Percentiles rank a stretch among this genome's conserved stretches.
These are phyloP conservation scores for Myochromella boudieri DNA, from an alignment of 768 basidiomycete species.

Conservation along the genomic window DNA sequence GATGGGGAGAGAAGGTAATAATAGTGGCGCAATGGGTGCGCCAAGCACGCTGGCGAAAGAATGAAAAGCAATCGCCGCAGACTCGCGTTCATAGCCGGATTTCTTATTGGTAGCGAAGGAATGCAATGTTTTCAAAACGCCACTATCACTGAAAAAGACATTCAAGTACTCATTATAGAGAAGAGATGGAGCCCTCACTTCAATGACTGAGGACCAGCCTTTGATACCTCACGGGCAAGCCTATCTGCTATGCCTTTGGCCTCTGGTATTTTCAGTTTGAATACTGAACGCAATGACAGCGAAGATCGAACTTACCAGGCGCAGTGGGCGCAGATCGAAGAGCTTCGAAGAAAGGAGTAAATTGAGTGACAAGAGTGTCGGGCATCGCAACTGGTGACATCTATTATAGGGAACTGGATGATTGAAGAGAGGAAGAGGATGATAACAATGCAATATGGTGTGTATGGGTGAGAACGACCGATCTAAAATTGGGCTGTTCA, in stretches of 20 bases:
- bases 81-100: constrained; percentile 87
- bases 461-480: constrained; percentile 6
- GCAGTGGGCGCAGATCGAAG: constrained; percentile 61
- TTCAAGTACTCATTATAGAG: neutral
- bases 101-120: constrained; percentile 79
- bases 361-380: constrained; percentile 39
- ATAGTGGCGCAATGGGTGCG: constrained; percentile 64
- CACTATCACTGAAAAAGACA: constrained; percentile 46
- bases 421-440: no score
- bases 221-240: constrained; percentile 70
- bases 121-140: constrained; percentile 65
- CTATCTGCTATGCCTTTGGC: constrained; percentile 83
- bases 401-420: constrained; percentile 4
- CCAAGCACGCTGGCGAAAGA: constrained; percentile 74
- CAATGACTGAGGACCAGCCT: constrained; percentile 60
- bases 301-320: constrained; percentile 41
- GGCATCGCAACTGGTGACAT: constrained; percentile 60
- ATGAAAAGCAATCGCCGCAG: constrained; percentile 77
- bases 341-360: constrained; percentile 49
- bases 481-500: no score
- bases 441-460: no score
- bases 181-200: constrained; percentile 38
- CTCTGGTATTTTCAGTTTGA: constrained; percentile 44
- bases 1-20: constrained; percentile 74
- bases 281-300: constrained; percentile 1